Base-by-base conservation (phyloP, 768 basidiomycete genomes). In the Calocybe indica region DNA sequence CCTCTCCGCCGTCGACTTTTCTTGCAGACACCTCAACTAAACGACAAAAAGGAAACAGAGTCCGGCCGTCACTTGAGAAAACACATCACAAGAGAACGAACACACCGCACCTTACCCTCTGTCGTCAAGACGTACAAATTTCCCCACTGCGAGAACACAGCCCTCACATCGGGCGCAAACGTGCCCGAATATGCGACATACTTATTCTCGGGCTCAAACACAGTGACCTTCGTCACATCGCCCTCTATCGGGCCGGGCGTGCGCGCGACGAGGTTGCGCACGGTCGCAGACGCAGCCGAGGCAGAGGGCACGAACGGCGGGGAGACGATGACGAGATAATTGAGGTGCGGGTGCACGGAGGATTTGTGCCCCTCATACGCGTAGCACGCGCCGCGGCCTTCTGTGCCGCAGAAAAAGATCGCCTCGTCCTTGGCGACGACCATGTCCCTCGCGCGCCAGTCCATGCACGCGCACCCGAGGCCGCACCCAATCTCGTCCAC, bases 171-270 rank as follows among this genome's bases (percentile, higher is more conserved):
- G 47, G 86, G 82, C 14, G 79, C 77, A 57, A 93, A 92, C 2
- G 85, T 78, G 5, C 83, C 86, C 0, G 83, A 80, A 58, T 90
- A 93, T 5, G 89, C 88, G 11, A 95, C 78, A 45, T 93, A 76
- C 68, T 93, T 92, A 66, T 94, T 96, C 58, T 91, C 89, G 34
- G 86, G 80, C 60, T 99, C 94, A 54, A 97, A 86, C 1, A 98
- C 79, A 0, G 85, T 87, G 37, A 98, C 79, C 52, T 82, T 86
- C 9, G 83, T 80, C 35, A 89, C 79, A 43, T 91, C 88, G 0
- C 75, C 64, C 36, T 76, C 74, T 11, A 62, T 55, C 5, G 73
- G 55, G 39, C 70, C 73, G 5, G 60, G 60, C 3, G 71, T 71
- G 8, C 77, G 71, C 2, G 81, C 79, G 35, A 80, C 83, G 54